Conservation (phyloP, 345 rosid genomes). For the Gossypioides kirkii region DNA sequence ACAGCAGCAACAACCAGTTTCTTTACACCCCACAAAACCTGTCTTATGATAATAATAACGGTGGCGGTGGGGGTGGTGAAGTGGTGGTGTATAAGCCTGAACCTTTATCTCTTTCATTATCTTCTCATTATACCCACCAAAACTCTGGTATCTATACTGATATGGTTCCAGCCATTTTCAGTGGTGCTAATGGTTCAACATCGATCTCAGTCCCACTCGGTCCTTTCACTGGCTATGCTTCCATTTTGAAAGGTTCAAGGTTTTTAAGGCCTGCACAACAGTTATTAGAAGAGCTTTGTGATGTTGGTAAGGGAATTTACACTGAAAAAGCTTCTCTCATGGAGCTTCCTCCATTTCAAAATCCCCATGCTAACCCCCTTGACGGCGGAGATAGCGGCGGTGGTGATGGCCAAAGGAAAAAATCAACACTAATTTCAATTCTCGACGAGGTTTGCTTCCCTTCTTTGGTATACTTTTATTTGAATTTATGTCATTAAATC, state of each 20-base stretch:
- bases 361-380: not conserved
- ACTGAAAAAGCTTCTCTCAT: conserved; percentile 46
- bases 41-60: conserved; percentile 26
- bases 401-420: conserved; percentile 51
- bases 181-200: conserved; percentile 33
- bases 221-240: conserved; percentile 80
- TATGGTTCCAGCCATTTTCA: conserved; percentile 24
- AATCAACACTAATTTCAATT: conserved; percentile 75
- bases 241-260: conserved; percentile 72
- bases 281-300: conserved; percentile 72
- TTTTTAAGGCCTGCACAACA: conserved; percentile 86
- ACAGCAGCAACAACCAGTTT: conserved; percentile 28
- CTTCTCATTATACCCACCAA: conserved; percentile 46
- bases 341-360: conserved; percentile 40
- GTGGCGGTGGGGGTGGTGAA: conserved; percentile 21
- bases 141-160: conserved; percentile 22
- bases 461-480: not conserved
- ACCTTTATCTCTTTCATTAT: conserved; percentile 57
- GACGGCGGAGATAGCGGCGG: conserved; percentile 25
- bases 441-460: conserved; percentile 70
- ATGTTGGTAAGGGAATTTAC: conserved; percentile 53
- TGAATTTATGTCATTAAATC: no score
- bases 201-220: conserved; percentile 52
- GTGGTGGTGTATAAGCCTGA: conserved; percentile 52
- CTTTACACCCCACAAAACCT: conserved; percentile 42